A percentile compares a stretch with the other conserved stretches of the same genome.
Conservation (phyloP, 371 early-diverging fungal species). For the Mucor velutinosus region DNA sequence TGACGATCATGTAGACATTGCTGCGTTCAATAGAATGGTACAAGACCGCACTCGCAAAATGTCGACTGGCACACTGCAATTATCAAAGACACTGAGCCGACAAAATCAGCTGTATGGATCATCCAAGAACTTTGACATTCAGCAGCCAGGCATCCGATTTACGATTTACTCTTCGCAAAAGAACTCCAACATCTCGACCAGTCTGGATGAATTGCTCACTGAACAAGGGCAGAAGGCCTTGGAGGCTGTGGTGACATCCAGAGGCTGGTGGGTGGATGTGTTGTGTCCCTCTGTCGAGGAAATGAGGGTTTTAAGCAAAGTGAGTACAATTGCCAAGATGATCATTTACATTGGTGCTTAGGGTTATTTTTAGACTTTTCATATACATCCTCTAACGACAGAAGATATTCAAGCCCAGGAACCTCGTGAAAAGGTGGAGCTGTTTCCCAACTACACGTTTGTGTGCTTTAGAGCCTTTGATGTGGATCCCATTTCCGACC, state of each 20-base stretch:
- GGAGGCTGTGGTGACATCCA: conserved; percentile 46
- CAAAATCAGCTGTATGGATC: conserved; percentile 28
- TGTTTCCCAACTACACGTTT: conserved; percentile 73
- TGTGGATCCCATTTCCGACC: conserved; percentile 50
- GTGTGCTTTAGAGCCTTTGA: conserved; percentile 72
- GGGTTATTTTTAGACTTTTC: conserved; percentile 41
- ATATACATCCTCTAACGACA: conserved; percentile 85
- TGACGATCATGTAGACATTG: conserved; percentile 31
- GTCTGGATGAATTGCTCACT: conserved; percentile 23
- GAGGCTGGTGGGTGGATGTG: conserved; percentile 89
- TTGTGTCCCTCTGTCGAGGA: conserved; percentile 78
- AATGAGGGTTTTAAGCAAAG: conserved; percentile 72
- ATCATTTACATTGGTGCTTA: neutral
- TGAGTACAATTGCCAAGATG: conserved; percentile 3
- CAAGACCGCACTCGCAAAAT: conserved; percentile 25
- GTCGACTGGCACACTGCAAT: conserved; percentile 26
- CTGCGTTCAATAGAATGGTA: conserved; percentile 34
- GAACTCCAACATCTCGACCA: neutral
- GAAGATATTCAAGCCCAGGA: conserved; percentile 90
- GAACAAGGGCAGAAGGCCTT: conserved; percentile 40
- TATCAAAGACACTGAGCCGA: conserved; percentile 30
- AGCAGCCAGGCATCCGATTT: conserved; percentile 22
- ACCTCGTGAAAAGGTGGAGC: conserved; percentile 76
- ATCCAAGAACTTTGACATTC: neutral
- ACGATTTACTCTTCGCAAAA: conserved; percentile 26